Evolutionary conservation across 2,329 filamentous ascomycete species (phyloP).

Genomic region (Arthrobotrys conoides): DNA sequence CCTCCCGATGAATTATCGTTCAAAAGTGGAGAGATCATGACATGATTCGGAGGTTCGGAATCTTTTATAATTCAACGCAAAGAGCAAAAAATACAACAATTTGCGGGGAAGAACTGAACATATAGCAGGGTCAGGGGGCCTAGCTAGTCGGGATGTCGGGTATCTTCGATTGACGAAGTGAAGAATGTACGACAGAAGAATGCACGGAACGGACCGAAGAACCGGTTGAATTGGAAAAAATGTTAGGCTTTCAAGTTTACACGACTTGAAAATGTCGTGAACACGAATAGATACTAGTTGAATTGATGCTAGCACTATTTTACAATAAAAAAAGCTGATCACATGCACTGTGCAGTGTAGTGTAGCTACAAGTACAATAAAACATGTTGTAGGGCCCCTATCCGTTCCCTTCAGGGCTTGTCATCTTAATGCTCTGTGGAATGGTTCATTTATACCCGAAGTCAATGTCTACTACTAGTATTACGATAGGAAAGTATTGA

Average conservation of each 20-base stretch:
- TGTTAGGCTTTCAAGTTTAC: background rate
- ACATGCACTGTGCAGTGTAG: no score
- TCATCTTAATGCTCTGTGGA: no score
- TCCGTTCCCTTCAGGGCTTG: no score
- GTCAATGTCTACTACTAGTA: no score
- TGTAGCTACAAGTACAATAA: no score
- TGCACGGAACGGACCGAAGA: slow-evolving; percentile 11
- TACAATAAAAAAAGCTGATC: no score
- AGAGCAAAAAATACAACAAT: slow-evolving; percentile 41
- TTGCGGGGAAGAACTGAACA: background rate
- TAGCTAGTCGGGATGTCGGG: slow-evolving; percentile 19
- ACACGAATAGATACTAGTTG: no score
- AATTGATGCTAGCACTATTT: no score
- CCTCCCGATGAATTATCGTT: slow-evolving; percentile 22
- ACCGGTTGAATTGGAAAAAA: slow-evolving; percentile 4
- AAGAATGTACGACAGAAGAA: background rate
- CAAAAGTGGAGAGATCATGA: slow-evolving; percentile 11
- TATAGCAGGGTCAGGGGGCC: background rate
- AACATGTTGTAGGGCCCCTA: no score
- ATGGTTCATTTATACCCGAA: no score
- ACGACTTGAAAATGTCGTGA: no score
- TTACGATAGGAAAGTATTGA: no score
- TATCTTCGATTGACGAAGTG: slow-evolving; percentile 19
- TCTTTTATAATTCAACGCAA: background rate
- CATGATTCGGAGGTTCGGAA: slow-evolving; percentile 35